Conservation (phyloP, 1,139 yeast species). For the Candida labiduridarum region DNA sequence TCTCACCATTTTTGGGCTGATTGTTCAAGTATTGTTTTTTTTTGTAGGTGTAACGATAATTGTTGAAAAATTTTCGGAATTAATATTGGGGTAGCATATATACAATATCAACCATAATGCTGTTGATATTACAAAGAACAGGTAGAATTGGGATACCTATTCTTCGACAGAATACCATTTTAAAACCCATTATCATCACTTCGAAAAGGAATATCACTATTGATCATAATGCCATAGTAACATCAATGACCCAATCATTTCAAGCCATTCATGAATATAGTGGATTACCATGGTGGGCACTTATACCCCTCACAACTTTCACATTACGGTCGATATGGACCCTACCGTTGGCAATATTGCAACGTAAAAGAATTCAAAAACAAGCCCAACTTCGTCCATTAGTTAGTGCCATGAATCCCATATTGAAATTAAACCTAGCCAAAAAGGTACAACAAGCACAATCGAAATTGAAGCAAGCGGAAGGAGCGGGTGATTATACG, state of each 20-base stretch:
- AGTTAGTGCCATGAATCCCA: conserved; percentile 74
- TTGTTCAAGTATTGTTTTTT: background rate
- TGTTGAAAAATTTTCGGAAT: background rate
- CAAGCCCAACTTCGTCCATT: conserved; percentile 74
- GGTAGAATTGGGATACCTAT: background rate
- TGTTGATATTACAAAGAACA: background rate
- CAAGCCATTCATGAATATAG: conserved; percentile 53
- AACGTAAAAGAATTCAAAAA: conserved; percentile 65
- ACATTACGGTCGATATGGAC: conserved; percentile 67
- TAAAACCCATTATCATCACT: background rate
- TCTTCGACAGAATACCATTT: background rate
- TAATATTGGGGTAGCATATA: background rate
- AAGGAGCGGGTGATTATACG: conserved; percentile 12
- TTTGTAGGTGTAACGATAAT: conserved; percentile 1
- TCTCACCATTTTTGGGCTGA: background rate
- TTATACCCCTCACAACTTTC: conserved; percentile 76
- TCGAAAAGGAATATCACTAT: conserved; percentile 13
- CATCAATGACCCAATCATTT: conserved; percentile 43
- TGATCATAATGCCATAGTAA: conserved; percentile 24
- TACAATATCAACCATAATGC: background rate
- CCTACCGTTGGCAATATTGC: conserved; percentile 74
- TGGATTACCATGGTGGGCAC: conserved; percentile 81
- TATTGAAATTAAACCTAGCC: conserved; percentile 71
- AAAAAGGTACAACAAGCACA: conserved; percentile 48
- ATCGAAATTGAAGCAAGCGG: conserved; percentile 25